A percentile compares a stretch with the other conserved stretches of the same genome.
phyloP scores from a whole-genome alignment of 2,329 filamentous ascomycete genomes.

The Colletotrichum lindemuthianum region DNA sequence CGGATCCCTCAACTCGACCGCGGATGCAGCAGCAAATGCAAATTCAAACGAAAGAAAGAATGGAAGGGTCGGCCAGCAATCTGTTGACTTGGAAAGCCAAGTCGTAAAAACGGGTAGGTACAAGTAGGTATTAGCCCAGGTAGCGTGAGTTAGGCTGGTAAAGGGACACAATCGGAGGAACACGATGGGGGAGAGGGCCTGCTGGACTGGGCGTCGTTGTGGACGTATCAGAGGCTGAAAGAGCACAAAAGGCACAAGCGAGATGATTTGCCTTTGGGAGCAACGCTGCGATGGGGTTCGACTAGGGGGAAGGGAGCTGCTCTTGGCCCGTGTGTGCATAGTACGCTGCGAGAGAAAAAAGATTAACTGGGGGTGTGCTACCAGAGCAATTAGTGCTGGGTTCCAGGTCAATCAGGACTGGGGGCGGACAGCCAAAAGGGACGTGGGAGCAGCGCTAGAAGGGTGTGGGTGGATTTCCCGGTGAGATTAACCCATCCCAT shows the following conservation, averaged over 20 bases:
- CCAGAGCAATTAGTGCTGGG: neutral
- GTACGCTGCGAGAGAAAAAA: slow-evolving; percentile 32
- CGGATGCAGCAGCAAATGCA: too few relatives aligned
- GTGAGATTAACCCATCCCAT: slow-evolving; percentile 54
- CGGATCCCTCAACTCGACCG: too few relatives aligned
- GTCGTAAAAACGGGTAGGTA: too few relatives aligned
- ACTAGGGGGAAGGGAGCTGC: slow-evolving; percentile 37
- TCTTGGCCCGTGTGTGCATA: slow-evolving; percentile 29
- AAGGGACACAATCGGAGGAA: too few relatives aligned
- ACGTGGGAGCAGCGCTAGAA: slow-evolving; percentile 23
- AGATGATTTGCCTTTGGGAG: slow-evolving; percentile 60
- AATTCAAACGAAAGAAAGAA: too few relatives aligned
- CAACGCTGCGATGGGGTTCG: slow-evolving; percentile 48
- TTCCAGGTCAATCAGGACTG: slow-evolving; percentile 14
- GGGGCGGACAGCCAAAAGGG: slow-evolving; percentile 16
- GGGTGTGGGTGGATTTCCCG: slow-evolving; percentile 53
- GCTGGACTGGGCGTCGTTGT: slow-evolving; percentile 37
- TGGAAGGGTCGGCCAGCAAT: too few relatives aligned
- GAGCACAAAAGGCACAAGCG: slow-evolving; percentile 59
- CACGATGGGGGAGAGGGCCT: slow-evolving; percentile 36
- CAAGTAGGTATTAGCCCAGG: too few relatives aligned
- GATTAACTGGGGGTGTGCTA: slow-evolving; percentile 17
- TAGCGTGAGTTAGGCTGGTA: too few relatives aligned
- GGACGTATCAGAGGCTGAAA: slow-evolving; percentile 58
- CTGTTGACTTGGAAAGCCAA: too few relatives aligned